Base-by-base conservation (phyloP, 139 green algal genomes). In the Chlamydomonas sp. region DNA sequence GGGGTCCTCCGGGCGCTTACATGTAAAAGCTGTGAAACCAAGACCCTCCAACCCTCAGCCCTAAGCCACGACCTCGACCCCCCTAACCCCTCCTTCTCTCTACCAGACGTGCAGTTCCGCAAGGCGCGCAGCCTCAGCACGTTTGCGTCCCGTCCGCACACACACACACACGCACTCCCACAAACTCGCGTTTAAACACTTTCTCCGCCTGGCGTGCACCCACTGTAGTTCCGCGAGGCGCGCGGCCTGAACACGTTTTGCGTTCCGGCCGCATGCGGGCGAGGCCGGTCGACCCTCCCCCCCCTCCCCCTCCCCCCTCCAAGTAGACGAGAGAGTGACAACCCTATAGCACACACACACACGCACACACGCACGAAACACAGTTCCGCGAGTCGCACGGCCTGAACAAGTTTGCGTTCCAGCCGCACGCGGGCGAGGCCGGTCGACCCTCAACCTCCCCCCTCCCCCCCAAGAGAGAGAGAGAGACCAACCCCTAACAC, bases 161-260 rank as follows among this genome's bases (percentile, higher is more conserved):
- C 43, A n/a, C n/a, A n/a, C n/a, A n/a, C n/a, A n/a, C n/a, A n/a
- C n/a, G n/a, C n/a, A n/a, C n/a, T n/a, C n/a, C 16, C 43, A 13
- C 54, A 63, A 13, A 28, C 60, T 10, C 60, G n/a, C n/a, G n/a
- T n/a, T n/a, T n/a, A n/a, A n/a, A n/a, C n/a, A n/a, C n/a, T n/a
- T n/a, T n/a, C n/a, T n/a, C n/a, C n/a, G n/a, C n/a, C n/a, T n/a
- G n/a, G n/a, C n/a, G n/a, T n/a, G 16, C 43, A 54, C 43, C 43
- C 43, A 54, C 20, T 20, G 16, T 20, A 91, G 78, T 80, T 97
- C 62, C 73, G 94, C 3, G 90, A 97, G 81, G 71, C 76, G 3
- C 88, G 90, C 31, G 92, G 91, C 2, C 76, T 96, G 62, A 97
- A 95, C 83, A 95, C 90, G 22, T 95, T 98, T 98, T 74, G 76